phyloP scores from a whole-genome alignment of 192 early-diverging fungal genomes.

The Coemansia sp. region DNA sequence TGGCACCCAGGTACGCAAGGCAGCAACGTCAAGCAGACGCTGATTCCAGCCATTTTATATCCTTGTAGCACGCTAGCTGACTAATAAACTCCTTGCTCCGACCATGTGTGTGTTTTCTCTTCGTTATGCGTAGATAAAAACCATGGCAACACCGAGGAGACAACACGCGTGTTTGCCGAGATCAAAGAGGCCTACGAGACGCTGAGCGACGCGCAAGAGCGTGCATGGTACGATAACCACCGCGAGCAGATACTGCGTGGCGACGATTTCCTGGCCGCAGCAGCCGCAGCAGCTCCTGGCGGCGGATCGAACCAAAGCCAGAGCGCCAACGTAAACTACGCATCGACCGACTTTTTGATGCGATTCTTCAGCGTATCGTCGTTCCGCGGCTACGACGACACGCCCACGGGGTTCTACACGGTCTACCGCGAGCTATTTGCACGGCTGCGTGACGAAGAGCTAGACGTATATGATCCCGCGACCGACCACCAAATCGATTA shows the following conservation, averaged over 20 bases:
- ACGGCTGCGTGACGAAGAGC: slow-evolving; percentile 80
- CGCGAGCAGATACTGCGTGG: slow-evolving; percentile 89
- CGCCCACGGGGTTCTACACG: slow-evolving; percentile 73
- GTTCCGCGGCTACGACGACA: slow-evolving; percentile 74
- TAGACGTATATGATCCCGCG: slow-evolving; percentile 23
- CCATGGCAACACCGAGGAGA: slow-evolving; percentile 75
- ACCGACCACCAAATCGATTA: slow-evolving; percentile 27
- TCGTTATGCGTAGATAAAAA: slow-evolving; percentile 85
- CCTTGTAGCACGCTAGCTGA: too few relatives aligned
- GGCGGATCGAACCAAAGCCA: slow-evolving; percentile 50
- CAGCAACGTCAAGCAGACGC: background rate
- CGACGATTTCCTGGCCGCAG: slow-evolving; percentile 53
- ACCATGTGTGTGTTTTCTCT: background rate
- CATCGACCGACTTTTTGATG: slow-evolving; percentile 67
- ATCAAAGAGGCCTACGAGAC: slow-evolving; percentile 95
- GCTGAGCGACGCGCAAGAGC: slow-evolving; percentile 88
- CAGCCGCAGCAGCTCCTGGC: background rate
- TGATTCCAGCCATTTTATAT: too few relatives aligned
- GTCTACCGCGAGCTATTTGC: slow-evolving; percentile 81
- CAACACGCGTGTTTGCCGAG: slow-evolving; percentile 83
- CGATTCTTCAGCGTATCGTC: slow-evolving; percentile 73
- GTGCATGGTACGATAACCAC: slow-evolving; percentile 95
- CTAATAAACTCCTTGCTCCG: too few relatives aligned
- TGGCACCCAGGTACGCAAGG: slow-evolving; percentile 71
- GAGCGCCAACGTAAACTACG: slow-evolving; percentile 40